A percentile compares a stretch with the other conserved stretches of the same genome.
Evolutionary conservation across 1,284 basidiomycete species (phyloP).

Genomic region (Xerocomus alliaceus): DNA sequence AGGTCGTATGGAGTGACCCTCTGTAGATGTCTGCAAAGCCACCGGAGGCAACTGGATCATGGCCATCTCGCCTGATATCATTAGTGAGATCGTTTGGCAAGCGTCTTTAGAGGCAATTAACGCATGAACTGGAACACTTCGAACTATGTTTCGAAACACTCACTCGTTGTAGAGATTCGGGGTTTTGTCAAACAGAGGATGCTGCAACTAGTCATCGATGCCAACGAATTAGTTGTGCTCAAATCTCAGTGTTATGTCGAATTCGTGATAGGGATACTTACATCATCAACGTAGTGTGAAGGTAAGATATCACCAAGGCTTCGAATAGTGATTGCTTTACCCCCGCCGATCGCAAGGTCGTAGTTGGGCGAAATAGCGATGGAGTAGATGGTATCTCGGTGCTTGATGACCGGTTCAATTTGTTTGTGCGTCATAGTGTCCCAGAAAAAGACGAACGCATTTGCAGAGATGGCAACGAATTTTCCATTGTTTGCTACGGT

Average conservation of each 20-base stretch:
- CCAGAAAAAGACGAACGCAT: constrained; percentile 5
- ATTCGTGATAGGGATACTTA: not conserved
- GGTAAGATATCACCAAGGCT: constrained; percentile 9
- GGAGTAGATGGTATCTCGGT: not conserved
- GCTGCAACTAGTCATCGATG: not conserved
- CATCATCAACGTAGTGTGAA: not conserved
- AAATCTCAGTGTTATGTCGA: not conserved
- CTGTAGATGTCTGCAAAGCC: constrained; percentile 25
- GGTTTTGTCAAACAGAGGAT: not conserved
- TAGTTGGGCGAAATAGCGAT: constrained; percentile 10
- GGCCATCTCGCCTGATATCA: constrained; percentile 15
- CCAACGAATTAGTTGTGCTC: no score
- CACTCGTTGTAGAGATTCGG: constrained; percentile 2
- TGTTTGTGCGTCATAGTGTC: constrained; percentile 1
- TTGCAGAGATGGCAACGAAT: constrained; percentile 3
- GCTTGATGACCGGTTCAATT: constrained; percentile 1
- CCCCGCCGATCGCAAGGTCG: constrained; percentile 3
- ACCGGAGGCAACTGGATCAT: constrained; percentile 20
- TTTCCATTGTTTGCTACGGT: constrained; percentile 6
- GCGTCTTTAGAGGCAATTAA: not conserved
- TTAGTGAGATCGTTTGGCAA: constrained; percentile 12
- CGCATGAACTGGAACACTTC: not conserved
- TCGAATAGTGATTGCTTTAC: constrained; percentile 2
- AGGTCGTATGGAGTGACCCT: constrained; percentile 13
- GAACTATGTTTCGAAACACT: not conserved